phyloP scores from a whole-genome alignment of 768 basidiomycete genomes.

The Lyophyllum atratum region DNA sequence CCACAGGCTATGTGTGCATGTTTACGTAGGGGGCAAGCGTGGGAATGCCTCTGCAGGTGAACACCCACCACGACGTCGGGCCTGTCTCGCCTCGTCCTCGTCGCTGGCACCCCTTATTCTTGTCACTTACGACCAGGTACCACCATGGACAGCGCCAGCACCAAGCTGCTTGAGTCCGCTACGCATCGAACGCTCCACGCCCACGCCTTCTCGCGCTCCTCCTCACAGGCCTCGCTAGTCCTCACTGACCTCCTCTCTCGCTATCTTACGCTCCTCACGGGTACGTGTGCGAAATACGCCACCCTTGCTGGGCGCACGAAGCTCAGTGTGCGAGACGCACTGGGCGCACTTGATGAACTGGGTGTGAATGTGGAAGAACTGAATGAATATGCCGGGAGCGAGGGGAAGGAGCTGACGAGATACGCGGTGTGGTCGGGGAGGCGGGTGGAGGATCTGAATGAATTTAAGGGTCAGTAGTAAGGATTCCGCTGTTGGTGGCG shows the following conservation, averaged over 20 bases:
- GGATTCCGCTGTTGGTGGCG: constrained; percentile 15
- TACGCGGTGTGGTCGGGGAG: constrained; percentile 66
- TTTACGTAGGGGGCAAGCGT: constrained; percentile 16
- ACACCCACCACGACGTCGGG: constrained; percentile 18
- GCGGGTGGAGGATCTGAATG: constrained; percentile 71
- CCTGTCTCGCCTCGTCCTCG: constrained; percentile 3
- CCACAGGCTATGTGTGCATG: constrained; percentile 5
- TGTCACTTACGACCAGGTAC: background rate
- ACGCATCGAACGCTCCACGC: constrained; percentile 75
- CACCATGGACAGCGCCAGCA: constrained; percentile 53
- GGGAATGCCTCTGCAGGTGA: constrained; percentile 17
- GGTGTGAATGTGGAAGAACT: constrained; percentile 75
- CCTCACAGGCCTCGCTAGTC: constrained; percentile 67
- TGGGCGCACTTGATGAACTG: constrained; percentile 71
- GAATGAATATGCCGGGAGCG: constrained; percentile 61
- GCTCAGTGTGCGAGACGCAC: constrained; percentile 59
- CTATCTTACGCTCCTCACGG: constrained; percentile 66
- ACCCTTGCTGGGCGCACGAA: constrained; percentile 70
- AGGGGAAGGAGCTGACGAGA: constrained; percentile 68
- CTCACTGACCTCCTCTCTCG: constrained; percentile 77
- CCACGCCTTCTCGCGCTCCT: constrained; percentile 75
- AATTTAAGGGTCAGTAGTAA: constrained; percentile 63
- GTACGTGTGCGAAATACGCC: constrained; percentile 72
- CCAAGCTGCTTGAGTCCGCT: constrained; percentile 67
- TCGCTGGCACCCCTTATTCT: constrained; percentile 3